Evolutionary conservation across 257 asterid genomes (phyloP), one percentile per base, ranked within the genome.

Genomic region (Avicennia marina): DNA sequence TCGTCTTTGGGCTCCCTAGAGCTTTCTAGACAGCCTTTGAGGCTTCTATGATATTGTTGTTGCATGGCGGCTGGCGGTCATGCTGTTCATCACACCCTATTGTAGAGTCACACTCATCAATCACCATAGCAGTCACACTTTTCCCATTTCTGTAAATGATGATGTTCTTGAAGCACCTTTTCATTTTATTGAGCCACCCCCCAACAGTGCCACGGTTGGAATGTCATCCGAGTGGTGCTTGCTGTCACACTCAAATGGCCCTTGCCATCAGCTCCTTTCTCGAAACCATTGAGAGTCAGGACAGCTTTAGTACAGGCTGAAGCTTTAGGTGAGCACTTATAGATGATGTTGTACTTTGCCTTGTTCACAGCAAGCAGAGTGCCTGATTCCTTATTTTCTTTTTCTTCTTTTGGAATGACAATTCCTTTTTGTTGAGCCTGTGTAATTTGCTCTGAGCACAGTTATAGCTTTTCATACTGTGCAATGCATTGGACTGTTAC

Each of bases 51-150:
- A n/a, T n/a, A n/a, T n/a, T n/a, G n/a, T n/a, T n/a, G n/a, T n/a
- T n/a, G n/a, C n/a, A n/a, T n/a, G n/a, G 82, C 2, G 84, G 82
- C 67, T 69, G 77, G 43, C 38, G 76, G 24, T 76, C 86, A 15
- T 80, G 86, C 3, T 29, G 66, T 0, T 38, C 4, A 36, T 79
- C 86, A 44, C 80, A 79, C 17, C 87, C 83, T 60, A 22, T 16
- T 1, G 68, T 75, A 1, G 82, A 72, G 10, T 80, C 83, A 46
- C 87, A 75, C 58, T 74, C 76, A 12, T 74, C 76, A 2, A 70
- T 58, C 47, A 74, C 89, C 79, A 66, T 78, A 1, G 85, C 85
- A 2, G 12, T 43, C 25, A 64, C 75, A 15, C 72, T 69, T 39
- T 21, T 65, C 4, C 81, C 77, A 32, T 78, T 75, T 0, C 58